Base-by-base conservation (phyloP, 495 filamentous ascomycete species). In the Daldinia childiae region DNA sequence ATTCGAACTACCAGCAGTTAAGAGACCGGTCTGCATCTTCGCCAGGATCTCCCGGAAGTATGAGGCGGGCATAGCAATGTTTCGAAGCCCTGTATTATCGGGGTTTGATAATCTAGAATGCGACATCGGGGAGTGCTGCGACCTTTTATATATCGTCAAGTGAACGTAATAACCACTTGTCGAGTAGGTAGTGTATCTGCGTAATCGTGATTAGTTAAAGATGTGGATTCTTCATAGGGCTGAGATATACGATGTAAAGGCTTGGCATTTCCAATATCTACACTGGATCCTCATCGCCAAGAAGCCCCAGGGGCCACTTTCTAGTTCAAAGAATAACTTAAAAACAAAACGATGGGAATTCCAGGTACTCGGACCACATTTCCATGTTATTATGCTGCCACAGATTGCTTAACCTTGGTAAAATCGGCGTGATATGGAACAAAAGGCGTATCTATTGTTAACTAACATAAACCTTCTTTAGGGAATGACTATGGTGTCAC, bases 211-310 rank as follows among this genome's bases (percentile, higher is more conserved):
- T 73, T 69, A 60, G 71, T 66, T 50, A 63, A 66, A 30, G 50
- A 59, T 58, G 56, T 56, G 24, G 58, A 55, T 63, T 66, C 54
- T 62, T 54, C 50, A 34, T 73, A 73, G 62, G 71, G 71, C 71
- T 73, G 71, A 69, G 26, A 54, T 54, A 54, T 54, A 30, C 43
- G 56, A 65, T 24, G 36, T 6, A 19, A 62, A 56, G 34, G 11
- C 66, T 69, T 69, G 62, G 71, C 70, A 62, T 56, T 50, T 38
- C 36, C 7, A 30, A 54, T 54, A 54, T 54, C 26, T 48, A 24
- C 17, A 48, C 8, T 48, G 43, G 43, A 24, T 48, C 50, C 26
- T 54, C 50, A 30, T 54, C 27, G 50, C 50, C 50, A 54, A 54
- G 50, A 54, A 54, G 24, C 27, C 27, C 27, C 50, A 30, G 50